These are phyloP conservation scores for Mucor indicus DNA, from an alignment of 371 early-diverging fungal genomes.

Conservation along the genomic window DNA sequence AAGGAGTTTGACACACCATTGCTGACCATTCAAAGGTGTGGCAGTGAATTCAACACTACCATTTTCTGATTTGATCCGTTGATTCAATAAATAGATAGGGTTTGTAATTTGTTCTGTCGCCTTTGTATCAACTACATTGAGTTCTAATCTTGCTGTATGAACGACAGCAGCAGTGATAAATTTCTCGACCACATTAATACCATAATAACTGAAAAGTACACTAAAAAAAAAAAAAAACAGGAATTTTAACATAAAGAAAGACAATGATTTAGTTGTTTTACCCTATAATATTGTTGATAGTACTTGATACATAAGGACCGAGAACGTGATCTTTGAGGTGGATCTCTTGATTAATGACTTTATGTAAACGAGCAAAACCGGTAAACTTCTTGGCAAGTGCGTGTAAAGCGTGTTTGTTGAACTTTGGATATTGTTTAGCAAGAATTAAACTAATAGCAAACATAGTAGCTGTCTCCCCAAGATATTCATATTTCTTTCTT, in stretches of 20 bases:
- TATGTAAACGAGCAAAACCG: background rate
- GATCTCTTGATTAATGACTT: background rate
- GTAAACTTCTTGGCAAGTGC: background rate
- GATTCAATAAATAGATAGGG: too few species aligned
- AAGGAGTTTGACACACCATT: background rate
- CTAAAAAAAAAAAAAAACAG: background rate
- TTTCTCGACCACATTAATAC: background rate
- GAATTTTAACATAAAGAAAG: too few species aligned
- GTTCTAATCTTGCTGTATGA: background rate
- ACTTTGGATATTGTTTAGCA: background rate
- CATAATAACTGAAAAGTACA: background rate
- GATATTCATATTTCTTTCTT: constrained; percentile 7
- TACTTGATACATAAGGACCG: background rate
- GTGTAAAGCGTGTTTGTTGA: background rate
- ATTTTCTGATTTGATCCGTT: too few species aligned
- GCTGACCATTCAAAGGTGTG: background rate
- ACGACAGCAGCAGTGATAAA: constrained; percentile 1
- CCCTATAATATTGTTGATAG: constrained; percentile 1
- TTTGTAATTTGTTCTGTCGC: background rate
- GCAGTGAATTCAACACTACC: too few species aligned
- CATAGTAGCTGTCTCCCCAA: constrained; percentile 2
- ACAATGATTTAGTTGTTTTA: too few species aligned
- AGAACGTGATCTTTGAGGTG: background rate
- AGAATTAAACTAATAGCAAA: constrained; percentile 6
- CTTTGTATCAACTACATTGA: background rate